Evolutionary conservation across 1,139 yeast genomes (phyloP).

Genomic region (Geotrichum australiense): DNA sequence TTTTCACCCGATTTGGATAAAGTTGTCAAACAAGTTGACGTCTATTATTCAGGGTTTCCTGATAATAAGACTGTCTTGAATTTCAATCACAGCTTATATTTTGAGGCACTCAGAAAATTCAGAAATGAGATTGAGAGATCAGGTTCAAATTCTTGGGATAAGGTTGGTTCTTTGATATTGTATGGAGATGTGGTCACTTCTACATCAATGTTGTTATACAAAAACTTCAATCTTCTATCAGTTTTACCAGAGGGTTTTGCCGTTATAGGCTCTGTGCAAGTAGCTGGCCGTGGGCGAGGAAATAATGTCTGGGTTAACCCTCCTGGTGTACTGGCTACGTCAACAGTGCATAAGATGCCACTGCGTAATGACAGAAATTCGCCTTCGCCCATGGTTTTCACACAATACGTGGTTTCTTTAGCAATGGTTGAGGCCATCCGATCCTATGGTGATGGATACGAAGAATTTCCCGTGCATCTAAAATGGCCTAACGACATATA

Average conservation of each 20-base stretch:
- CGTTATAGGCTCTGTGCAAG: constrained; percentile 74
- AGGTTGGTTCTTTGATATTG: constrained; percentile 55
- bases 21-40: constrained; percentile 48
- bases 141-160: constrained; percentile 17
- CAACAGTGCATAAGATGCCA: constrained; percentile 62
- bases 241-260: constrained; percentile 65
- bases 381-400: constrained; percentile 57
- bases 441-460: constrained; percentile 59
- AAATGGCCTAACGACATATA: constrained; percentile 98
- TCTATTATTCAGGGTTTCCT: constrained; percentile 41
- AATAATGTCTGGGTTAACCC: constrained; percentile 96
- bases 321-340: constrained; percentile 79
- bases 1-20: constrained; percentile 42
- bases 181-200: constrained; percentile 91
- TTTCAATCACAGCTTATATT: constrained; percentile 59
- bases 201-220: constrained; percentile 71
- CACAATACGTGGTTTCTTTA: constrained; percentile 78
- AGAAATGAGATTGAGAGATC: constrained; percentile 23
- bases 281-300: constrained; percentile 90
- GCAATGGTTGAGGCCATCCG: constrained; percentile 77
- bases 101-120: constrained; percentile 39
- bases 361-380: constrained; percentile 30
- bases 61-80: constrained; percentile 51
- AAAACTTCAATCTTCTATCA: constrained; percentile 53
- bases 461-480: constrained; percentile 54